These are phyloP conservation scores for Komagataea norvegica DNA, from an alignment of 1,139 yeast species.

Conservation along the genomic window DNA sequence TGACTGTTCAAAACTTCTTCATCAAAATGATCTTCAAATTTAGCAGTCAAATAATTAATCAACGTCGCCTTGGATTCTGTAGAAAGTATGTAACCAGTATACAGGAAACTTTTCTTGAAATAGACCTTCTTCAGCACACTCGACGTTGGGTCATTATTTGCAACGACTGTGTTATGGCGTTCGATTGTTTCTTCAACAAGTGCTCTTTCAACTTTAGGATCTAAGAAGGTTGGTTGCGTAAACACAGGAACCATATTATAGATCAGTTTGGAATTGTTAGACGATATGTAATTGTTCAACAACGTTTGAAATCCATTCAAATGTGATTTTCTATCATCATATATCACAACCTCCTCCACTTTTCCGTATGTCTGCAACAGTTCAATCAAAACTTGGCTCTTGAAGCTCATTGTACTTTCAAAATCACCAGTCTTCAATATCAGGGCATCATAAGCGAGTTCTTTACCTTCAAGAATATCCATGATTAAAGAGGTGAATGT, in stretches of 20 bases:
- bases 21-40: constrained; percentile 19
- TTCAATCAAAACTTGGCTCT: constrained; percentile 33
- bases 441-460: constrained; percentile 35
- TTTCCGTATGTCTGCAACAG: constrained; percentile 30
- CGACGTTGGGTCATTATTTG: constrained; percentile 10
- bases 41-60: constrained; percentile 13
- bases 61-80: constrained; percentile 21
- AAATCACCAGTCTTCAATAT: constrained; percentile 32
- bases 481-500: constrained; percentile 28
- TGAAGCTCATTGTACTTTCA: constrained; percentile 33
- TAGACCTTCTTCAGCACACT: constrained; percentile 18
- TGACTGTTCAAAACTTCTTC: constrained; percentile 11
- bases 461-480: constrained; percentile 28
- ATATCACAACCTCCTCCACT: constrained; percentile 32
- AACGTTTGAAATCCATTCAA: constrained; percentile 32
- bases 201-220: constrained; percentile 30
- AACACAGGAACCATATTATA: constrained; percentile 30
- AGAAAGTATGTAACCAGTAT: constrained; percentile 26
- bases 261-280: constrained; percentile 23
- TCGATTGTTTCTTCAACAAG: constrained; percentile 28
- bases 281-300: constrained; percentile 28
- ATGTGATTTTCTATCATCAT: constrained; percentile 40
- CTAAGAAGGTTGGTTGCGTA: constrained; percentile 25
- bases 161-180: constrained; percentile 29
- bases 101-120: constrained; percentile 25